These are phyloP conservation scores for Calonectria honghensis DNA, from an alignment of 2,329 filamentous ascomycete species.

Conservation along the genomic window DNA sequence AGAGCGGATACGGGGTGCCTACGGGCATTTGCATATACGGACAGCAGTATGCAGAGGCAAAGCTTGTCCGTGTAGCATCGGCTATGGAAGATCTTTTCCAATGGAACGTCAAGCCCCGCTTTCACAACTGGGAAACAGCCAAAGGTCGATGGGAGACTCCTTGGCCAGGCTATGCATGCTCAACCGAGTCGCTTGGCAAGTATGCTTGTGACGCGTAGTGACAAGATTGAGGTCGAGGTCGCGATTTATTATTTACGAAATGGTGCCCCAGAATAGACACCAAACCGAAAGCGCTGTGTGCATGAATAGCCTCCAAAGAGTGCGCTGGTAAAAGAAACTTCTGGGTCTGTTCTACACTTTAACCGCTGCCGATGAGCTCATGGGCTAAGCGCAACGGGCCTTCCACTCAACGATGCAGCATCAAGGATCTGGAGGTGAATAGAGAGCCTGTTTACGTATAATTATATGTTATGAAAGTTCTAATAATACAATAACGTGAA, in stretches of 20 bases:
- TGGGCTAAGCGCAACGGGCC: too few species aligned
- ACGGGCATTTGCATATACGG: slow-evolving; percentile 36
- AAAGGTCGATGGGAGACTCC: slow-evolving; percentile 30
- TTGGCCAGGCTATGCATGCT: slow-evolving; percentile 37
- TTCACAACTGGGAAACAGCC: slow-evolving; percentile 30
- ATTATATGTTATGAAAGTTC: too few species aligned
- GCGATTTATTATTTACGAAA: not conserved
- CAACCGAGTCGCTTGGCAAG: slow-evolving; percentile 24
- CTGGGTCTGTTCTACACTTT: too few species aligned
- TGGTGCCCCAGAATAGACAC: not conserved
- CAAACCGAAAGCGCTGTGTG: not conserved
- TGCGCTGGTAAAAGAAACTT: too few species aligned
- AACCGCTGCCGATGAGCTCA: too few species aligned
- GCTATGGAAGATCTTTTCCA: slow-evolving; percentile 39
- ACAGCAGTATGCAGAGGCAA: slow-evolving; percentile 28
- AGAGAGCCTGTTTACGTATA: too few species aligned
- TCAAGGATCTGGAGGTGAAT: too few species aligned
- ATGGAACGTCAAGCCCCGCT: slow-evolving; percentile 31
- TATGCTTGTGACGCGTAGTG: slow-evolving; percentile 22
- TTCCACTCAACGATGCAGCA: too few species aligned
- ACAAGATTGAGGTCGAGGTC: not conserved
- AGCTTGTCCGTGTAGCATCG: slow-evolving; percentile 32
- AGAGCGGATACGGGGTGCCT: slow-evolving; percentile 27
- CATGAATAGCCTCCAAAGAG: too few species aligned
- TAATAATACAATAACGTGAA: too few species aligned